Evolutionary conservation across 805 yeast species (phyloP), one percentile per base, ranked within the genome.

Genomic region (Priceomyces medius): DNA sequence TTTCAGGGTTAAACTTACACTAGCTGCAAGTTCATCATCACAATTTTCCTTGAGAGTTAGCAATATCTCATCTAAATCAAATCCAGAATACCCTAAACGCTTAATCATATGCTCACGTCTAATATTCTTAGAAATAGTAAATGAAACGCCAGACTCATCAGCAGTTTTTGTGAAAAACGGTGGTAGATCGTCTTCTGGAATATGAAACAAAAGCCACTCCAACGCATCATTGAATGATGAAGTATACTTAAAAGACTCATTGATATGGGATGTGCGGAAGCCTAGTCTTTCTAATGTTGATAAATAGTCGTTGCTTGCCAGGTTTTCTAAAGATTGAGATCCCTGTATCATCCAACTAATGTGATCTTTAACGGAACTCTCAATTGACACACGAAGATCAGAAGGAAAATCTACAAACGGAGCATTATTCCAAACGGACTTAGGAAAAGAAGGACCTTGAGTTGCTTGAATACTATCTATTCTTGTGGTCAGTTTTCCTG

Each of bases 131-230:
- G 83, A 65, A n/a, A 77, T 65, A 45, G 76, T 85, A 31, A 85
- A 68, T 40, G 76, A 72, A 18, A 81, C 74, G 36, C 75, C 77
- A 0, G 83, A 68, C 50, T 82, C 88, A 34, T 73, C 73, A 17
- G 74, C 72, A 31, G 77, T 64, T 45, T 81, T 80, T 13, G 74
- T 71, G 53, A 85, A 85, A 35, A 71, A 66, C 0, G 64, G 50
- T 0, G 99, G 99, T 23, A 91, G 66, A 54, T 91, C 99, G 56
- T 90, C 98, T 48, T 93, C 97, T 0, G 98, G 98, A 3, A 91
- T 78, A 54, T 91, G 93, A 49, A 90, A 82, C 8, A 91, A 63
- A 14, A 91, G 73, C 91, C 93, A 85, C 46, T 83, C 87, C 32
- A 85, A 60, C 0, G 83, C 73, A 18, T 74, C 79, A 1, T 74